Base-by-base conservation (phyloP, 768 basidiomycete genomes). In the Boletus sensibilis region DNA sequence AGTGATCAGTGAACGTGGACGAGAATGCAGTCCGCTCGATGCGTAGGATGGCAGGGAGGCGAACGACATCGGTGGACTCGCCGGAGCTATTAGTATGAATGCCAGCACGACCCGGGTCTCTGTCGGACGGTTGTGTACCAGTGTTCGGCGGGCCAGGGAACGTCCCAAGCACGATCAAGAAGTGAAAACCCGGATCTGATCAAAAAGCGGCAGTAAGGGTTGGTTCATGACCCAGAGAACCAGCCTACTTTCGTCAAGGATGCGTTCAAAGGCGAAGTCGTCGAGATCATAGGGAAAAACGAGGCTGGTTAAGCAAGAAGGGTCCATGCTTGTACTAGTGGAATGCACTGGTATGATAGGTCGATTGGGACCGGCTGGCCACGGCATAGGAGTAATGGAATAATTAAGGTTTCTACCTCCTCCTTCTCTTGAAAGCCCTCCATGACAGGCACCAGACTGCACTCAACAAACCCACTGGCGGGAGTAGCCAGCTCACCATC, bases 1-100 rank as follows among this genome's bases (percentile, higher is more conserved):
- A 81, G 64, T 25, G 66, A 53, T 16, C 68, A 57, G 23, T 73
- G 20, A 74, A 64, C 8, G 75, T 68, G 9, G 76, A 56, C n/a
- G 82, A 73, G 54, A 94, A 76, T 2, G 88, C 80, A 0, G 87
- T 87, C 67, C 86, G 92, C 68, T 93, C 89, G 38, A 95, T 74
- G 37, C 86, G 82, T n/a, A 94, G 65, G 58, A 95, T 86, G 4
- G 88, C 84, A 33, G 76, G 75, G 2, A 77, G 70, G n/a, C 74
- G 68, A 1, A 55, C 51, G 18, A 38, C 64, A n/a, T 5, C 33
- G 37, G 41, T 59, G 61, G 18, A 46, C 21, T 59, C 31, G 10
- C 59, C 20, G 6, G 67, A 12, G 2, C 18, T 12, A n/a, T 21
- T 21, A 3, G 29, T 37, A 9, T 51, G 52, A 18, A 38, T n/a